These are phyloP conservation scores for Monilinia aucupariae DNA, from an alignment of 2,329 filamentous ascomycete genomes.

Conservation along the genomic window DNA sequence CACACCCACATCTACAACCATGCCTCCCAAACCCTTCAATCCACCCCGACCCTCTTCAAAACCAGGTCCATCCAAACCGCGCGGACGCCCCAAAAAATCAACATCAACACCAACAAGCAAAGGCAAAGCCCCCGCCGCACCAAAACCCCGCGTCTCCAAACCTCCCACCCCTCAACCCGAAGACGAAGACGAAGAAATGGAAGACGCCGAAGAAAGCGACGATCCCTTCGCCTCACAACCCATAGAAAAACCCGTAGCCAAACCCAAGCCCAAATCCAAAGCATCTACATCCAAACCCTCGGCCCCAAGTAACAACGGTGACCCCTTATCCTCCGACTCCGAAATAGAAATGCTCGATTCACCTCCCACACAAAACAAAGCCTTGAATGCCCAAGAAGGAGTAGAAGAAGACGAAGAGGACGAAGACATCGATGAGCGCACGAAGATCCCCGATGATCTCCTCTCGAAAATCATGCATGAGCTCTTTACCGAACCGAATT, in stretches of 20 bases:
- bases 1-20: conserved; percentile 12
- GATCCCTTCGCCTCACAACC: conserved; percentile 4
- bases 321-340: background rate
- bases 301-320: background rate
- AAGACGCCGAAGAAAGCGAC: background rate
- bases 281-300: conserved; percentile 4
- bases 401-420: conserved; percentile 12
- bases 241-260: background rate
- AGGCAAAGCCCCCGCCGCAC: background rate
- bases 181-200: background rate
- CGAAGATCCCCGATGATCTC: conserved; percentile 62
- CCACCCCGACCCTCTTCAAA: conserved; percentile 27
- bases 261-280: conserved; percentile 4
- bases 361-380: background rate
- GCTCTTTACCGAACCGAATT: conserved; percentile 65
- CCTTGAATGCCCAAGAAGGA: background rate
- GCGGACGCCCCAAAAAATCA: conserved; percentile 4
- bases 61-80: conserved; percentile 15
- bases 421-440: background rate
- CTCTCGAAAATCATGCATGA: conserved; percentile 73
- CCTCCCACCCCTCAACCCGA: background rate
- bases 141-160: background rate
- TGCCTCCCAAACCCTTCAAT: conserved; percentile 35
- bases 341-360: conserved; percentile 2
- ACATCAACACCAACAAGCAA: conserved; percentile 16